Evolutionary conservation across 2,329 filamentous ascomycete genomes (phyloP), one percentile per base, ranked within the genome.

Genomic region (Nothophoma quercina): DNA sequence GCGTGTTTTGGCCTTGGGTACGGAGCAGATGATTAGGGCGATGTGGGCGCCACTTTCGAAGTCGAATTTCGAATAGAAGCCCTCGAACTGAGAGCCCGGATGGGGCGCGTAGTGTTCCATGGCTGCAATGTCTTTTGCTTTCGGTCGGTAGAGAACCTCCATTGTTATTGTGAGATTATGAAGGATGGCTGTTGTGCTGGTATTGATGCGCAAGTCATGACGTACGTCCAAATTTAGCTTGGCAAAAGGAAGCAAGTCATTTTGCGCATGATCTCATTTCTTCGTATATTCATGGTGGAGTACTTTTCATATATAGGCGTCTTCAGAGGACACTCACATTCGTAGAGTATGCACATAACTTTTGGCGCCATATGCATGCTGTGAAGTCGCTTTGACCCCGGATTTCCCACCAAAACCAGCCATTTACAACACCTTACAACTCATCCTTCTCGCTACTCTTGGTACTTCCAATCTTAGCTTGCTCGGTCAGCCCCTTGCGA

Each of bases 401-500:
- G 3, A 16, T 12, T 12, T 4, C 10, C 10, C 16, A 13, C 22
- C n/a, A 36, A 16, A 15, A 18, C 18, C 21, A 18, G 9, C 10
- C 30, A 10, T 7, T 16, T n/a, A 18, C 16, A 15, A 8, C 13
- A 18, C 13, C 21, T 55, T 40, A 70, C 2, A 73, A 32, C 38
- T 73, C 70, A 39, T 72, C 69, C 35, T 67, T 70, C 1, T 47
- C 41, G 6, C 42, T 45, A 10, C 57, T 56, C 8, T 62, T 47
- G 19, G 34, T 46, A 23, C 58, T 48, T 49, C 56, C 42, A 30
- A 51, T 65, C 51, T 63, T 73, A 26, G 68, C 71, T 46, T 75
- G 69, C 33, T 75, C 77, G 51, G 77, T 74, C 63, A 75, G 63
- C 6, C 79, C 82, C 64, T 75, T 83, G 77, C 85, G 88, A 6